These are phyloP conservation scores for Vanrija pseudolonga DNA, from an alignment of 1,284 basidiomycete genomes.

Conservation along the genomic window DNA sequence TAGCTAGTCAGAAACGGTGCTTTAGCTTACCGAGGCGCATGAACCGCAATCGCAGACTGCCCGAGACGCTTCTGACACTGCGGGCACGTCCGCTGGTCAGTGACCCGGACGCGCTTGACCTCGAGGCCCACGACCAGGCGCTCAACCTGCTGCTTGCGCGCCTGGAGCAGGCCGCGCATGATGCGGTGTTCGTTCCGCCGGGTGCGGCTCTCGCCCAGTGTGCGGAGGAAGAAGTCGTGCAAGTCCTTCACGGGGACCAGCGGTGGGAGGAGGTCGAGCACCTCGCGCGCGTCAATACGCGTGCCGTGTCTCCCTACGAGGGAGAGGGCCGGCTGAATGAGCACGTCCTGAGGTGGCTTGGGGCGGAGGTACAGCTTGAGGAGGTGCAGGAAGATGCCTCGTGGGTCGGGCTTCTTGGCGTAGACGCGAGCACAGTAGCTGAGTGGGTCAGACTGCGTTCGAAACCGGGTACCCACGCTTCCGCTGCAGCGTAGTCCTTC, in stretches of 20 bases:
- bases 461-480: conserved; percentile 60
- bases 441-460: not conserved
- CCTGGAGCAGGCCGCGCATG: conserved; percentile 8
- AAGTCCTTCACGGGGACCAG: conserved; percentile 68
- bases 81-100: conserved; percentile 85
- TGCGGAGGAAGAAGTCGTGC: conserved; percentile 70
- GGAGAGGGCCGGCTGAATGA: conserved; percentile 73
- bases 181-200: conserved; percentile 16
- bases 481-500: conserved; percentile 76
- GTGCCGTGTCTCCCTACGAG: conserved; percentile 79
- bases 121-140: conserved; percentile 69
- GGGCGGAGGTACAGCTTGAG: conserved; percentile 76
- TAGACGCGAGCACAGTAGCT: conserved; percentile 86
- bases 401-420: conserved; percentile 56
- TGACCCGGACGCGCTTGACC: conserved; percentile 78
- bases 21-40: conserved; percentile 57
- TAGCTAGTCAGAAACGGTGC: conserved; percentile 41
- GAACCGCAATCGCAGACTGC: conserved; percentile 90
- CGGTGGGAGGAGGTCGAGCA: conserved; percentile 80
- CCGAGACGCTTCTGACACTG: conserved; percentile 94
- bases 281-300: conserved; percentile 71
- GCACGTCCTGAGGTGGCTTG: conserved; percentile 20
- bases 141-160: conserved; percentile 63
- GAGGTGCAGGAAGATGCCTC: conserved; percentile 74
- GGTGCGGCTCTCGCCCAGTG: conserved; percentile 54